A percentile compares a stretch with the other conserved stretches of the same genome.
Conservation (phyloP, 352 stramenopile genomes). For the Phytophthora lateralis region DNA sequence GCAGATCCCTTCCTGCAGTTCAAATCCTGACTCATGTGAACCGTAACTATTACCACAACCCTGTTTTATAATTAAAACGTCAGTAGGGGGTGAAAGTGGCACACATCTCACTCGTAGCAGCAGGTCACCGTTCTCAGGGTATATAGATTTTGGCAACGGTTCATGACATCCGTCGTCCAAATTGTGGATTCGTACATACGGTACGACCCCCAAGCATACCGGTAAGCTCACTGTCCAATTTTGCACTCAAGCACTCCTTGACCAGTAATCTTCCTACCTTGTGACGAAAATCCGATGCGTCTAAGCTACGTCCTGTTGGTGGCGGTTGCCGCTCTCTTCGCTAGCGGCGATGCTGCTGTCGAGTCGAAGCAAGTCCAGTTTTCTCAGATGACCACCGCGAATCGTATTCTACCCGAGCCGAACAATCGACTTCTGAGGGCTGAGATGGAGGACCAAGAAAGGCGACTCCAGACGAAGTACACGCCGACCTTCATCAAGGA, state of each 20-base stretch:
- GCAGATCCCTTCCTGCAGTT: too few species aligned
- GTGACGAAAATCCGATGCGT: neutral
- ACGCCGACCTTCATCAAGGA: neutral
- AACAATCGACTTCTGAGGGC: neutral
- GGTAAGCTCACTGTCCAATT: too few species aligned
- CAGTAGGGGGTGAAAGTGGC: too few species aligned
- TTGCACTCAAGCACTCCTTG: neutral
- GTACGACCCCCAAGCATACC: too few species aligned
- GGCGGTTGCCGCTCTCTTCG: neutral
- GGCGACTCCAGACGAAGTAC: constrained; percentile 5
- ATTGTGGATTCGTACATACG: too few species aligned
- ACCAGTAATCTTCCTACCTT: neutral
- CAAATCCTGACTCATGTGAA: too few species aligned
- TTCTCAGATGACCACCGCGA: neutral
- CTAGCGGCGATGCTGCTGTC: constrained; percentile 3
- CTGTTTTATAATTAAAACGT: too few species aligned
- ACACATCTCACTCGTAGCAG: too few species aligned
- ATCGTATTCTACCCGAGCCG: neutral
- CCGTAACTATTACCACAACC: too few species aligned
- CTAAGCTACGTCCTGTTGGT: constrained; percentile 8
- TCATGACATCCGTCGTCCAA: too few species aligned
- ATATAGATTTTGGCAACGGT: too few species aligned
- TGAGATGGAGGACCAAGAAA: neutral
- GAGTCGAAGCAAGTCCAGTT: neutral
- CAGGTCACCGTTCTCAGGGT: too few species aligned